Evolutionary conservation across 2,329 filamentous ascomycete genomes (phyloP), one percentile per base, ranked within the genome.

Genomic region (Cyphellophora attinorum): DNA sequence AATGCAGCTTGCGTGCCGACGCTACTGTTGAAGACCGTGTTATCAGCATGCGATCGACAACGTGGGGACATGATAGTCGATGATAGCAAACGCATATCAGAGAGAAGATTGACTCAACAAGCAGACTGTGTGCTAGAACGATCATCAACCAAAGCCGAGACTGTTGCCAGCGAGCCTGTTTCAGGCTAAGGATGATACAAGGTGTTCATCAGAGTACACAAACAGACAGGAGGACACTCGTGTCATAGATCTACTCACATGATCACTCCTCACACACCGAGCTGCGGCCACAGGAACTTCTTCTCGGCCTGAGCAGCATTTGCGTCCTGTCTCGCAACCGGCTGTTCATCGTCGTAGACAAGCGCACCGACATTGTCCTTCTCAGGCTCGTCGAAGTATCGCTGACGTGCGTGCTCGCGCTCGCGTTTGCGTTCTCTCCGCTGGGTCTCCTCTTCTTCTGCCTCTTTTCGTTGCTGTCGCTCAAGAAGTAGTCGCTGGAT

Each of bases 111-210:
- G 49, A 45, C 45, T 63, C 60, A 54, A 51, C 59, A 61, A 51
- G 47, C 56, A 52, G 56, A 16, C 15, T 57, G 23, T 32, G 15
- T 29, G 47, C 55, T 55, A 56, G 56, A 58, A 29, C 55, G 41
- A 43, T 42, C 49, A 50, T 47, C 42, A 33, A 42, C 29, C 34
- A 23, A 31, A 36, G 33, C 25, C 30, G 38, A 45, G 46, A 41
- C 40, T 47, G 37, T 39, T 40, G 35, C 29, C 47, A 40, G 23
- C 33, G 27, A 32, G 36, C 31, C 64, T 93, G n/a, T n/a, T n/a
- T n/a, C 79, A 73, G 85, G 69, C 84, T 93, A 93, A 93, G 85
- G 85, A 93, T 93, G 85, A 93, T 84, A 81, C 86, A 72, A 63
- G 59, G 68, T 86, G 77, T 91, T 85, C 89, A 93, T 85, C 89